Conservation (phyloP, 2,329 filamentous ascomycete genomes). For the Albifimbria verrucaria region DNA sequence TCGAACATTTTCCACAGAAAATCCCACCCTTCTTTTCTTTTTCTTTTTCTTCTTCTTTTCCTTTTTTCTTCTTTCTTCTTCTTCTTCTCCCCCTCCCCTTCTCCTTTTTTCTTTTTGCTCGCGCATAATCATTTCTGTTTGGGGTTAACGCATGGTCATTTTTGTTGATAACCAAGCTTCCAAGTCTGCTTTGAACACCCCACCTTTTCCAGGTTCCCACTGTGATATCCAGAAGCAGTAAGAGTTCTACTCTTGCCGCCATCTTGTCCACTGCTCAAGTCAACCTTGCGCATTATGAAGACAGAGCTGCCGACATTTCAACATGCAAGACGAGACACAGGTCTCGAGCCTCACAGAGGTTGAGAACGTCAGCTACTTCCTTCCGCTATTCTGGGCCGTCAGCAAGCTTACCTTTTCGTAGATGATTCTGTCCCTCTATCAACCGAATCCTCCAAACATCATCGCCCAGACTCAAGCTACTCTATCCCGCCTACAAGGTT, state of each 20-base stretch:
- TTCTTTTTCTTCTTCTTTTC: no score
- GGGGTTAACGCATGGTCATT: no score
- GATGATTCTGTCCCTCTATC: conserved; percentile 52
- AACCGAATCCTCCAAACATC: conserved; percentile 44
- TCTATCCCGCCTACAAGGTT: conserved; percentile 75
- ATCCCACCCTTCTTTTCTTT: no score
- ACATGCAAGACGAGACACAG: conserved; percentile 14
- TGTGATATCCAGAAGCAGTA: background rate
- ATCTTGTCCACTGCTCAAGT: background rate
- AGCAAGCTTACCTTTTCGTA: conserved; percentile 17
- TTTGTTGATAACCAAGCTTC: no score
- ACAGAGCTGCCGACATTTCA: background rate
- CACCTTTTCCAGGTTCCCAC: background rate
- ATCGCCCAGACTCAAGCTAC: conserved; percentile 62
- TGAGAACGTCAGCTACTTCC: conserved; percentile 17
- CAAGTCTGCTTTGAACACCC: no score
- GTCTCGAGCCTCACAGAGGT: conserved; percentile 18
- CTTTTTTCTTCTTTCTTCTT: no score
- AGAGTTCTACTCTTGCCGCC: no score
- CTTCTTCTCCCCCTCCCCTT: no score
- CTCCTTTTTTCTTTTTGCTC: no score
- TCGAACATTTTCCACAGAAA: no score
- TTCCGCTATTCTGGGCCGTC: background rate
- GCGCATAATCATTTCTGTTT: no score
- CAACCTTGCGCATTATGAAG: background rate